Percentiles rank a stretch among this genome's conserved stretches.
Conservation (phyloP, 2,329 filamentous ascomycete species). For the Apiospora kogelbergensis region DNA sequence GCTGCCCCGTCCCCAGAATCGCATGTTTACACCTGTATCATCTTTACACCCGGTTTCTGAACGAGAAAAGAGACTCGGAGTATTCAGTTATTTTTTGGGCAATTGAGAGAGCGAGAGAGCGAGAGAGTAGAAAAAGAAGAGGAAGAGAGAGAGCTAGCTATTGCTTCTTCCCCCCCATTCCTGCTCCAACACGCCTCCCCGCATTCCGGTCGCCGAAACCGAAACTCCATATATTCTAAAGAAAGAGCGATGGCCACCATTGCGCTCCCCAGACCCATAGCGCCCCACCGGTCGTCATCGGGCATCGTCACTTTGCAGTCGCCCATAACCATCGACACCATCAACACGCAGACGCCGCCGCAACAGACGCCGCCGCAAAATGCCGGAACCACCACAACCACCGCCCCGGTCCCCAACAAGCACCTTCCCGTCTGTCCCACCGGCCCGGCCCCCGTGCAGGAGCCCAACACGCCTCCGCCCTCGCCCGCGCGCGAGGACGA, state of each 20-base stretch:
- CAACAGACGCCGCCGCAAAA: no score
- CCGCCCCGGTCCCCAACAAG: constrained; percentile 72
- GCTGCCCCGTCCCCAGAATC: neutral
- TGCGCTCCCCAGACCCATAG: constrained; percentile 49
- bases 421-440: constrained; percentile 88
- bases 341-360: constrained; percentile 24
- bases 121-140: neutral
- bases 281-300: constrained; percentile 44
- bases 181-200: neutral
- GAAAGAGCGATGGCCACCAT: constrained; percentile 53
- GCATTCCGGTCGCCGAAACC: neutral
- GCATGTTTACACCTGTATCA: neutral
- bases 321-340: constrained; percentile 42
- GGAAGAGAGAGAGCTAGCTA: neutral
- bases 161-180: neutral
- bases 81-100: neutral
- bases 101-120: neutral
- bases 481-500: constrained; percentile 61
- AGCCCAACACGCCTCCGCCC: constrained; percentile 61
- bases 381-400: constrained; percentile 19
- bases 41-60: neutral
- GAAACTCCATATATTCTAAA: constrained; percentile 1
- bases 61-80: neutral
- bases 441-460: constrained; percentile 61
- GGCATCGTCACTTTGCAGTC: constrained; percentile 40